Base-by-base conservation (phyloP, 2,329 filamentous ascomycete species). In the Apiospora saccharicola region DNA sequence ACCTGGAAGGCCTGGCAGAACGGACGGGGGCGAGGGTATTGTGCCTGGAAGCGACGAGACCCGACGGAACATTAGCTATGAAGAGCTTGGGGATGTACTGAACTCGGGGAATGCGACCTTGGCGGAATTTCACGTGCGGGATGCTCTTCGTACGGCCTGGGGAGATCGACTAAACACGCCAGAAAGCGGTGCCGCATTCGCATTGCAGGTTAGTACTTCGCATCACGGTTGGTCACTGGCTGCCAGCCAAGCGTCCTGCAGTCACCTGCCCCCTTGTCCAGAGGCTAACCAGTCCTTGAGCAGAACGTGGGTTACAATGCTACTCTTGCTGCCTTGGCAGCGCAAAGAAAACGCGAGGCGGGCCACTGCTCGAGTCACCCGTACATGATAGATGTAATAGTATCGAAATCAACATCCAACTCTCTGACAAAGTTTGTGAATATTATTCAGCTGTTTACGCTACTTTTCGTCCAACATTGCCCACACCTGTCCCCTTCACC, bases 401-500 rank as follows among this genome's bases (percentile, higher is more conserved):
- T 46, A 49, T 70, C n/a, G 14, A 46, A 37, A 30, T 30, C 43
- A 46, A n/a, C 53, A n/a, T 72, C 70, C 41, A 43, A n/a, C 24
- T 68, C 41, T 41, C 26, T 68, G 71, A 73, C 74, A 78, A 76
- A 78, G 77, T 74, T 75, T 76, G 76, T 75, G 75, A 76, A 76
- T 76, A 75, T 77, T 74, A 76, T 76, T 68, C 12, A 57, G 30
- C 47, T 26, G 12, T 30, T 82, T 82, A 90, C 78, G 88, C 89
- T 79, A 98, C 93, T 85, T 98, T 98, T 79, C 95, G 90, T 70
- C 96, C 96, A 68, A 98, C 93, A 81, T 98, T 99, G 43, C 96
- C 96, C 73, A 99, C 94, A 61, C 96, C 96, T 78, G 91, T 91
- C 44, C 96, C 96, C 79, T 98, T 97, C 61, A 99, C 93, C 76